Base-by-base conservation (phyloP, 2,329 filamentous ascomycete genomes). In the Fusarium illudens region DNA sequence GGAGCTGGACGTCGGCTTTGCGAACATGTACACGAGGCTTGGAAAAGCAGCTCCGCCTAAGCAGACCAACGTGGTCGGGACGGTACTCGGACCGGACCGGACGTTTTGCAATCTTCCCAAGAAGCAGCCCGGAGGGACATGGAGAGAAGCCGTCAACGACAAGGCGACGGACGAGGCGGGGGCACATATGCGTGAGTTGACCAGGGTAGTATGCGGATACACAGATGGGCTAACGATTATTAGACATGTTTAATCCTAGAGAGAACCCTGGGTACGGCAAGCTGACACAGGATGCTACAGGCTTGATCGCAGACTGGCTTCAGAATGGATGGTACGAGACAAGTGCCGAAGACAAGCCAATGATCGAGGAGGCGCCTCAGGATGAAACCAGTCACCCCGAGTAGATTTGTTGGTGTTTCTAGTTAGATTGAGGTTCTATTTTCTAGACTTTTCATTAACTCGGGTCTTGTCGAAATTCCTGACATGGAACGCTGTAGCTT, bases 51-150 rank as follows among this genome's bases (percentile, higher is more conserved):
- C 91, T 13, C 78, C 83, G 53, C 73, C 84, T 74, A 83, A 86
- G 79, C 73, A 84, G 80, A 76, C 82, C 63, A 80, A 81, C 73
- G 76, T 90, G 78, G 80, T 86, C 56, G 82, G 85, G 25, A 85
- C 84, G 27, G 85, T 92, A 33, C 78, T 92, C 17, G 90, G 90
- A 1, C 87, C 85, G 52, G 85, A 94, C 65, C 86, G 96, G 71
- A 98, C 95, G 0, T 99, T 98, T 77, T 97, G 94, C 80, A 92
- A 93, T 61, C 77, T 97, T 57, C 93, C 94, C 2, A 84, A 85
- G 68, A 85, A 84, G 58, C 80, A 81, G 66, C 65, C 79, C 6
- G 79, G 85, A 63, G 80, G 87, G 73, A 66, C 84, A 72, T 96
- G 92, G 91, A 84, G 84, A 66, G 86, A 88, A 73, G 90, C 89